These are phyloP conservation scores for Claviceps pusilla DNA, from an alignment of 2,329 filamentous ascomycete species.

Conservation along the genomic window DNA sequence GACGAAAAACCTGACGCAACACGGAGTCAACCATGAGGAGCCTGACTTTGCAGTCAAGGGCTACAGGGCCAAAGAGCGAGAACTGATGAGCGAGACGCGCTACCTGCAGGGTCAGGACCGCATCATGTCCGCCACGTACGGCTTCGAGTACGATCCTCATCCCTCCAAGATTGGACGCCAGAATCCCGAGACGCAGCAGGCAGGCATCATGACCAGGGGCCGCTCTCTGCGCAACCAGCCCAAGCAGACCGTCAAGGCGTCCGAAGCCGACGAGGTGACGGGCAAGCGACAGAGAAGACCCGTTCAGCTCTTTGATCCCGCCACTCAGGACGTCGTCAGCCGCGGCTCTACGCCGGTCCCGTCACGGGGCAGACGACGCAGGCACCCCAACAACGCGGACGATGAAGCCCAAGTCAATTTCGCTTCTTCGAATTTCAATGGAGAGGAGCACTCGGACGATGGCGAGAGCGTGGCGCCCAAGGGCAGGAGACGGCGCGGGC, in stretches of 20 bases:
- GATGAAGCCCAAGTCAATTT: slow-evolving; percentile 13
- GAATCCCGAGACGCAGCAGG: slow-evolving; percentile 38
- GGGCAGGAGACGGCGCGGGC: slow-evolving; percentile 17
- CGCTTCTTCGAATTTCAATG: slow-evolving; percentile 21
- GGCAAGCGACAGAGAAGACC: slow-evolving; percentile 41
- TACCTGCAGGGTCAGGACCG: slow-evolving; percentile 39
- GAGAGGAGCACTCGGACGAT: slow-evolving; percentile 17
- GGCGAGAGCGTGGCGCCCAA: slow-evolving; percentile 15
- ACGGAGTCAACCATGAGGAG: slow-evolving; percentile 29
- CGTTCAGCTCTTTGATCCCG: slow-evolving; percentile 34
- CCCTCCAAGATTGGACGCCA: slow-evolving; percentile 43
- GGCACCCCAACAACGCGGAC: slow-evolving; percentile 16
- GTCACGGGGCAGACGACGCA: slow-evolving; percentile 18
- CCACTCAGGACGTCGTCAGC: slow-evolving; percentile 32
- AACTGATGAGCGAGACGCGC: slow-evolving; percentile 28
- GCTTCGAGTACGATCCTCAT: slow-evolving; percentile 46
- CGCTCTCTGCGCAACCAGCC: slow-evolving; percentile 42
- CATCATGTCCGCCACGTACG: slow-evolving; percentile 43
- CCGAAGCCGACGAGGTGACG: slow-evolving; percentile 34
- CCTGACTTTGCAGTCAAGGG: slow-evolving; percentile 42
- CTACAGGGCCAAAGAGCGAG: slow-evolving; percentile 30
- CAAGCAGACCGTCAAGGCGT: slow-evolving; percentile 43
- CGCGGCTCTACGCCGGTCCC: slow-evolving; percentile 35
- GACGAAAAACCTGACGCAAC: slow-evolving; percentile 23
- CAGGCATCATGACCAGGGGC: slow-evolving; percentile 34